Evolutionary conservation across 192 early-diverging fungal genomes (phyloP).

Genomic region (Backusella tarrabulga): DNA sequence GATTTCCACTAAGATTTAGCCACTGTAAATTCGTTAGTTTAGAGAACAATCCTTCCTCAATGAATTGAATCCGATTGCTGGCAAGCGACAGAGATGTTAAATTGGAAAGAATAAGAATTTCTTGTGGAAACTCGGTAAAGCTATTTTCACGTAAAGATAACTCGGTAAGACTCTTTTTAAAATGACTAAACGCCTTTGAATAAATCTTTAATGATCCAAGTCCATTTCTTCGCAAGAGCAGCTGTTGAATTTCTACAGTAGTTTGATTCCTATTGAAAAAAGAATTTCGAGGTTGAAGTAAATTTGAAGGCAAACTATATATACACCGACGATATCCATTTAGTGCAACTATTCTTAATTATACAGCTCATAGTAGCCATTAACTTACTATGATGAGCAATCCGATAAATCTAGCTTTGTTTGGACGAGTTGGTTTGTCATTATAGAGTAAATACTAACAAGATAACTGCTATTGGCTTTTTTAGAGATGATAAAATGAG

Average conservation of each 20-base stretch:
- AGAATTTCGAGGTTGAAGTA: constrained; percentile 8
- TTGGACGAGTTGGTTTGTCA: not conserved
- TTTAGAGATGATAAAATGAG: not conserved
- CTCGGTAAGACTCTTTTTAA: constrained; percentile 32
- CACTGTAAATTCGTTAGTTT: constrained; percentile 16
- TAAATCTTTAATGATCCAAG: constrained; percentile 9
- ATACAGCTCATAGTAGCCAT: not conserved
- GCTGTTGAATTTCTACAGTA: constrained; percentile 1
- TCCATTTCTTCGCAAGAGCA: constrained; percentile 23
- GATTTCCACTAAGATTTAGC: constrained; percentile 27
- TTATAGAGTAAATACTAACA: not conserved
- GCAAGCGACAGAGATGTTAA: constrained; percentile 43
- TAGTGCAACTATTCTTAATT: too few species aligned
- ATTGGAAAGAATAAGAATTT: constrained; percentile 35
- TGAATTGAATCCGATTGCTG: constrained; percentile 26
- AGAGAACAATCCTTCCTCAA: constrained; percentile 14
- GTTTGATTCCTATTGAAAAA: not conserved
- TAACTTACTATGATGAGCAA: constrained; percentile 9
- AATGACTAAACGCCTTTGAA: constrained; percentile 20
- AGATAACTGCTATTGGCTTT: not conserved
- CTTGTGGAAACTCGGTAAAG: constrained; percentile 34
- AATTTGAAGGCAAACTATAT: constrained; percentile 7
- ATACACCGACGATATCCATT: too few species aligned
- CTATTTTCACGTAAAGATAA: constrained; percentile 42
- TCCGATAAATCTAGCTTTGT: constrained; percentile 18